Base-by-base conservation (phyloP, 1,139 yeast genomes). In the Scheffersomyces segobiensis region DNA sequence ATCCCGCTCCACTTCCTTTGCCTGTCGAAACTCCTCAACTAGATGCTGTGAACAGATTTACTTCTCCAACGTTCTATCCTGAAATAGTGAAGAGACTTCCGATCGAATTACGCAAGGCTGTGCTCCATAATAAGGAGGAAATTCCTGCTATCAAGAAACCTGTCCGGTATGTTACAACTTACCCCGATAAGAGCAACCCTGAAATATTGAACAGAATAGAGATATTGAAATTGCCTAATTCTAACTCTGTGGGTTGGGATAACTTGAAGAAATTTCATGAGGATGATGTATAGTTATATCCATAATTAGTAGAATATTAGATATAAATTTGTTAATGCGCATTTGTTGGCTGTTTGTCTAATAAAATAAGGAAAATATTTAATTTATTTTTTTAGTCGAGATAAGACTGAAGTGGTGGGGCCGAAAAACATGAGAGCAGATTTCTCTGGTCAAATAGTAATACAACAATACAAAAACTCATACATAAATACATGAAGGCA, bases 241-340 rank as follows among this genome's bases (percentile, higher is more conserved):
- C 82, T 24, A 80, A 80, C 60, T 69, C 78, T n/a, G 58, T 80
- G 54, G 84, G 80, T 2, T 80, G 84, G 84, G 84, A 79, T 58
- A 80, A 80, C 60, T 66, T 80, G 57, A 72, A 74, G 58, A 78
- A 77, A 64, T 80, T 72, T 60, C 70, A 70, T 50, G 63, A 60
- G 14, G 59, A 59, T 55, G 59, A 26, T 39, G 24, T 18, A 19
- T 47, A 10, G 17, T 32, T 26, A 2, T 32, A 4, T 12, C 17
- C 8, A 1, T 24, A 7, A 24, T 24, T 24, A 24, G 10, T 24
- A 24, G 32, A 24, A 10, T 24, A 24, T 24, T 24, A 24, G 32
- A 24, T 24, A 3, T 24, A 24, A 6, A 24, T 4, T 24, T 24
- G 32, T 24, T 22, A 22, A 6, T 24, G 32, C 8, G n/a, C n/a